Base-by-base conservation (phyloP, 2,329 filamentous ascomycete species). In the Exophiala aquamarina region DNA sequence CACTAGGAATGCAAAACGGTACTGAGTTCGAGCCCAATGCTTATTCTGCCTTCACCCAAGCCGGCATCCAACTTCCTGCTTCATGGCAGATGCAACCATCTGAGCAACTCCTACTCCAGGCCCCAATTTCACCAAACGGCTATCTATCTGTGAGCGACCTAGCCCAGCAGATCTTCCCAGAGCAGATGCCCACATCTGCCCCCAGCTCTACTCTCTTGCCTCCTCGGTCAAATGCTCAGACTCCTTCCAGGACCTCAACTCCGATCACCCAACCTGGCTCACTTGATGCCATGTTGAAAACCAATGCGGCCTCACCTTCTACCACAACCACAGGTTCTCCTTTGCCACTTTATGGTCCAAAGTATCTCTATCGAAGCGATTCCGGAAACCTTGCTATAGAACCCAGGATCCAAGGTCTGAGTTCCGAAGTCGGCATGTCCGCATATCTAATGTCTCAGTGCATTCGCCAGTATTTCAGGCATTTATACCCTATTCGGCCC, bases 111-210 rank as follows among this genome's bases (percentile, higher is more conserved):
- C 56, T 54, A 35, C 55, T 57, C 18, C 50, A 55, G 36, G 34
- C 54, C 18, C 57, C 56, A 8, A 34, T 42, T 11, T 59, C 57
- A 21, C 49, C 57, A 10, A 44, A 37, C 17, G 57, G 54, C 26
- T 59, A 58, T 39, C 41, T 59, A 31, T 55, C 57, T 3, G 50
- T 59, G 29, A 58, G 49, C 14, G 57, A 59, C 39, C 47, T 59
- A 11, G 57, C 57, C 4, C 56, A 59, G 15, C 51, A 59, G 32
- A 59, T 59, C 20, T 58, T 59, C 36, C 53, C 47, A 5, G 57
- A 59, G 23, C 28, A 35, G 5, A 21, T 33, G 4, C 32, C 10
- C 17, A 37, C 33, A 9, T 28, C 33, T 13, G 21, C 41, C 31
- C 39, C 49, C 7, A 26, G 31, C 21, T 21, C 19, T 10, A 36